Evolutionary conservation across 2,329 filamentous ascomycete genomes (phyloP).

Genomic region (Arthrobotrys pseudoclavata): DNA sequence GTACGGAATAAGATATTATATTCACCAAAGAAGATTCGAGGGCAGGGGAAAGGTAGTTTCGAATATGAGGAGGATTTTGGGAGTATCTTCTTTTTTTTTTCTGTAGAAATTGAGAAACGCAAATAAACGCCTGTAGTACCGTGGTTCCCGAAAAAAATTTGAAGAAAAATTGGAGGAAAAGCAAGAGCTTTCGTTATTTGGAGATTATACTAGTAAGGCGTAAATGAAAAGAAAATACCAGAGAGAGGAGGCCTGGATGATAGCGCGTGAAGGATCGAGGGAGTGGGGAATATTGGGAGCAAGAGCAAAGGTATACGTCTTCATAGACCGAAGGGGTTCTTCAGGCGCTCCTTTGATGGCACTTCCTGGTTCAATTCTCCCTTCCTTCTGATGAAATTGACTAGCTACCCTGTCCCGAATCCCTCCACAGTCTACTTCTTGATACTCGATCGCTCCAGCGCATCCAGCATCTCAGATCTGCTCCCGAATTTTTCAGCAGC

Average conservation of each 20-base stretch:
- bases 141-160: conserved; percentile 17
- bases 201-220: conserved; percentile 51
- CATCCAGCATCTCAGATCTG: conserved; percentile 89
- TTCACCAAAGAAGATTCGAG: neutral
- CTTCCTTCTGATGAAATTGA: neutral
- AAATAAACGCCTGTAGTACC: conserved; percentile 58
- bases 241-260: neutral
- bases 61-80: neutral
- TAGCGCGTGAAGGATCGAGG: neutral
- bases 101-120: conserved; percentile 3
- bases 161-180: conserved; percentile 25
- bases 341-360: conserved; percentile 5
- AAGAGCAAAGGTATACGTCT: neutral
- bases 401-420: conserved; percentile 6
- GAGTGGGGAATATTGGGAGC: neutral
- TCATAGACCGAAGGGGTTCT: neutral
- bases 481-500: conserved; percentile 81
- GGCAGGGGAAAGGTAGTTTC: neutral
- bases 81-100: conserved; percentile 29
- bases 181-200: conserved; percentile 42
- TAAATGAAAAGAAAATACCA: conserved; percentile 30
- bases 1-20: conserved; percentile 21
- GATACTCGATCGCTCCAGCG: conserved; percentile 74
- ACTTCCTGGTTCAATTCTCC: neutral
- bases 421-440: conserved; percentile 45